Base-by-base conservation (phyloP, 2,329 filamentous ascomycete species). In the Venturiaceae sp. region DNA sequence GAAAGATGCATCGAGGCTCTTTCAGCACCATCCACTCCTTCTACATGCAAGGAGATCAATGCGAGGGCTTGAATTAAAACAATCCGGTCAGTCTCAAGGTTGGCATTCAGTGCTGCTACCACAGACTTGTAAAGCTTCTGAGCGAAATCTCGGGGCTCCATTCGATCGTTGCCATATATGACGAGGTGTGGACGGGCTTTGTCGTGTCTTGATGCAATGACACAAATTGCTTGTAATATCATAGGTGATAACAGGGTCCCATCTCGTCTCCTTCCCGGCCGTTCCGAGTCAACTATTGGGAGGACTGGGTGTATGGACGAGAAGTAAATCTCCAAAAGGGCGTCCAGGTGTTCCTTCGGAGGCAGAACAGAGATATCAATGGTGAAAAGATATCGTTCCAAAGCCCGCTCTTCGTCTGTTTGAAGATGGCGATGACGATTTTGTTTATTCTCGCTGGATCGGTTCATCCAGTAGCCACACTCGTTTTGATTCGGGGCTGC, bases 191-290 rank as follows among this genome's bases (percentile, higher is more conserved):
- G 65, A 23, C 66, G 67, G n/a, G 75, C 76, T 37, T 71, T 65
- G 3, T 72, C 66, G 61, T 79, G 76, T 60, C 77, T 77, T 0
- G 75, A 77, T 16, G 76, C 75, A 19, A 77, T 73, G 9, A 79
- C 68, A 61, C 76, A 79, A 5, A 79, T 72, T 4, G 75, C 74
- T 62, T 77, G 73, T 58, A 73, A 66, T 19, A 77, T 59, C 36
- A 75, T 67, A 16, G 71, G 69, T 3, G 74, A 69, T 37, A 71
- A 70, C 52, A 63, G 63, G 2, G 70, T 70, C 19, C 69, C 66
- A 9, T 65, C 65, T 57, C 73, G 71, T 57, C 70, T 66, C 13
- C 66, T 65, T 33, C 71, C 68, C 59, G 77, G 76, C 53, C 74
- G 68, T 6, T 69, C 66, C 61, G 74, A 71, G 62, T 77, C 72